Conservation (phyloP, 768 basidiomycete genomes). For the Steccherinum ochraceum region DNA sequence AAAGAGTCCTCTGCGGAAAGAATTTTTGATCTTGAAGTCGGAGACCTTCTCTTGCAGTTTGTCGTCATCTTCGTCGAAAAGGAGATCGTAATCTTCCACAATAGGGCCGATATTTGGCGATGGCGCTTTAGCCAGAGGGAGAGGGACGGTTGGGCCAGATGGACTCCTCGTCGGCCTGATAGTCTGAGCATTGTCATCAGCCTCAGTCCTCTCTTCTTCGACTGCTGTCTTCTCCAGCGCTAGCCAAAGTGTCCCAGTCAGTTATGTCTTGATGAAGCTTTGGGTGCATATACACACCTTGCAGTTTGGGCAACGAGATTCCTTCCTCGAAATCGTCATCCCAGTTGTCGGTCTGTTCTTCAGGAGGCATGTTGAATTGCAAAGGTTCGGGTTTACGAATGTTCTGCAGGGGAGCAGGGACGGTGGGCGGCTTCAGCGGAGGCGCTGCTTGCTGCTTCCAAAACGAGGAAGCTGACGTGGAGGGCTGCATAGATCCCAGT, state of each 20-base stretch:
- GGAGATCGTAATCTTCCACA: constrained; percentile 87
- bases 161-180: constrained; percentile 76
- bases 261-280: not conserved
- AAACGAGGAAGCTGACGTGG: constrained; percentile 8
- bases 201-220: constrained; percentile 49
- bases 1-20: constrained; percentile 67
- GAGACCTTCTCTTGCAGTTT: constrained; percentile 72
- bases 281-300: constrained; percentile 33
- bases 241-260: constrained; percentile 15
- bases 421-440: constrained; percentile 14
- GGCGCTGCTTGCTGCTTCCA: constrained; percentile 8
- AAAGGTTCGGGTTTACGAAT: constrained; percentile 39
- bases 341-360: constrained; percentile 94
- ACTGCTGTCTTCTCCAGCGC: constrained; percentile 55
- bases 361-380: constrained; percentile 61
- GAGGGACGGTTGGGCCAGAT: constrained; percentile 33
- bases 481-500: constrained; percentile 8
- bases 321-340: constrained; percentile 97
- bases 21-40: constrained; percentile 80
- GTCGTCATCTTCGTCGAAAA: constrained; percentile 69
- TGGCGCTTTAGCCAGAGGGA: constrained; percentile 53
- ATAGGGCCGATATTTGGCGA: constrained; percentile 58
- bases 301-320: constrained; percentile 81
- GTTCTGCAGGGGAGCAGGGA: constrained; percentile 10
- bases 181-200: constrained; percentile 75